Evolutionary conservation across 768 basidiomycete genomes (phyloP), one percentile per base, ranked within the genome.

Genomic region (Pluteus cervinus): DNA sequence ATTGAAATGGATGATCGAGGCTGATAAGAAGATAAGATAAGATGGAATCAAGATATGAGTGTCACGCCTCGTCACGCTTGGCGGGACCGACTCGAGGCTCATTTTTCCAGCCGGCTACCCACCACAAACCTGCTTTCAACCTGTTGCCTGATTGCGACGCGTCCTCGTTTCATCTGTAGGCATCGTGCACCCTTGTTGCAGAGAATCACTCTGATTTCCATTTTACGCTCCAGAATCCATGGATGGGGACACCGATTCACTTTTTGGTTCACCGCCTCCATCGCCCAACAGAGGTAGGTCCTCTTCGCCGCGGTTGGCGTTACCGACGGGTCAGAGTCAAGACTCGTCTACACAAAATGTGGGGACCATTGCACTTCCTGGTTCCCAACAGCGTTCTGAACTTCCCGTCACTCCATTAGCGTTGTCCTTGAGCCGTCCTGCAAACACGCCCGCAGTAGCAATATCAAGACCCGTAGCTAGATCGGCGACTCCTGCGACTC

Each of bases 361-460:
- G 86, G 86, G 85, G 86, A 82, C 86, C 84, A 87, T 87, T 88
- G 86, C 86, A 88, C 86, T 88, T 86, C 84, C 84, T 87, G 86
- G 86, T 77, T 85, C 84, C 85, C 86, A 83, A 69, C 71, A 67
- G 62, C 70, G 68, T 84, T 83, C 83, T 87, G 82, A 88, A 87
- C 72, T 80, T 66, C 74, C 84, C 65, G 72, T 81, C 69, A 65
- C 76, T 69, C 78, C 80, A 76, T 61, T 81, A 86, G 84, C 76
- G 69, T 72, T 70, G 66, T 70, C 73, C 60, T 64, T 69, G 63
- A 69, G 60, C 51, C 58, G 56, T 56, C 57, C 54, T 47, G 46
- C 47, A 45, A 62, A 50, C 49, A 50, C 64, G 60, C 52, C 63
- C 65, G 55, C 64, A 59, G 60, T 61, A 64, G 52, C 48, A 50